phyloP scores from a whole-genome alignment of 371 early-diverging fungal species.

The Mucor racemosus region DNA sequence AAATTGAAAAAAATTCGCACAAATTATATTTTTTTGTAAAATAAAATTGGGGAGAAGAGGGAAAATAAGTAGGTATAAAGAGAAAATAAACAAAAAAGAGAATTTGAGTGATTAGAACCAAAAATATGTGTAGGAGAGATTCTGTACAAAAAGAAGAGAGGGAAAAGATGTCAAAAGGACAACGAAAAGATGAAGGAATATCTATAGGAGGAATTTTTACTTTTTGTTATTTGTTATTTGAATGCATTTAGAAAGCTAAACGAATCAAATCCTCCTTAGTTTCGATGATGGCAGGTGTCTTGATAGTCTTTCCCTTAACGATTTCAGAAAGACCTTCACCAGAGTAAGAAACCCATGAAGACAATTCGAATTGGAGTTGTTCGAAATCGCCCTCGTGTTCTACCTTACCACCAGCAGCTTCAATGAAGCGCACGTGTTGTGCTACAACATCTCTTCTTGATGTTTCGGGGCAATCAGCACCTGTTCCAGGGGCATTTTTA shows the following conservation, averaged over 20 bases:
- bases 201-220: conserved; percentile 1
- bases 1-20: no score
- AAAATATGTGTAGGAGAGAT: conserved; percentile 3
- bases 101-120: background rate
- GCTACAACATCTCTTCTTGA: conserved; percentile 85
- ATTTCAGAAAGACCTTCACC: conserved; percentile 88
- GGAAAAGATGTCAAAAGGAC: no score
- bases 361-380: conserved; percentile 77
- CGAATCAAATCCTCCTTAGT: conserved; percentile 52
- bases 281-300: conserved; percentile 49
- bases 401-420: conserved; percentile 82
- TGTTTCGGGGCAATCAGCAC: conserved; percentile 92
- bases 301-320: conserved; percentile 65
- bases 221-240: background rate
- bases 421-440: conserved; percentile 85
- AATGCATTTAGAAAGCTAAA: conserved; percentile 27
- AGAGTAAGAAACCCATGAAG: conserved; percentile 88
- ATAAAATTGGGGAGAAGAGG: background rate
- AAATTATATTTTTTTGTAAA: no score
- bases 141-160: background rate
- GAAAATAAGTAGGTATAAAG: conserved; percentile 2
- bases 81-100: background rate
- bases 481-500: conserved; percentile 94
- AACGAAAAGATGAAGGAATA: background rate
- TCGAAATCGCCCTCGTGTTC: conserved; percentile 44